Conservation (phyloP, 1,284 basidiomycete species). For the Cryptococcus sp. region DNA sequence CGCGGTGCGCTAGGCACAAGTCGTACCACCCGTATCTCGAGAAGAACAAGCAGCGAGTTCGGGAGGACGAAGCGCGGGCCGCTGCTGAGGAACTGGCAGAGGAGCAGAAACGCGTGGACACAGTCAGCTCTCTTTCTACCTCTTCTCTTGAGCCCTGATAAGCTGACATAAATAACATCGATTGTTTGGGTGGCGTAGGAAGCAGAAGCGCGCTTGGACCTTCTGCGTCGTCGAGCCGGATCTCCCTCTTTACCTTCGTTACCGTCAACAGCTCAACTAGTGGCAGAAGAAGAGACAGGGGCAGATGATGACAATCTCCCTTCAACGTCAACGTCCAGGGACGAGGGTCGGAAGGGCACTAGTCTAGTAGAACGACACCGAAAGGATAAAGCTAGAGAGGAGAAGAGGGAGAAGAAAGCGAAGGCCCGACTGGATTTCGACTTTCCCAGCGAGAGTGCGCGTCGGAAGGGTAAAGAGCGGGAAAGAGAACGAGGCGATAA, state of each 20-base stretch:
- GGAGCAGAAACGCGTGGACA: constrained; percentile 44
- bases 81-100: constrained; percentile 38
- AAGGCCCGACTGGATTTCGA: constrained; percentile 43
- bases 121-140: constrained; percentile 18
- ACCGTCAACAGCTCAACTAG: background rate
- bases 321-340: constrained; percentile 27
- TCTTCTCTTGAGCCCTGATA: background rate
- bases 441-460: constrained; percentile 41
- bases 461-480: constrained; percentile 27
- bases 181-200: constrained; percentile 20
- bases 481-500: background rate
- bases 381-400: constrained; percentile 31
- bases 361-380: constrained; percentile 38
- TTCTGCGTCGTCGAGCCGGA: constrained; percentile 41
- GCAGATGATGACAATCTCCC: constrained; percentile 31
- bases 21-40: constrained; percentile 55
- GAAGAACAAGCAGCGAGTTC: constrained; percentile 54
- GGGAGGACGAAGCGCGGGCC: constrained; percentile 53
- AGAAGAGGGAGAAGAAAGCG: constrained; percentile 23
- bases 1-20: constrained; percentile 43
- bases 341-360: constrained; percentile 6
- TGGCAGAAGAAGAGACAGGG: background rate
- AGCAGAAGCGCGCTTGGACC: constrained; percentile 38
- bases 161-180: too few relatives aligned
- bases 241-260: constrained; percentile 25